phyloP scores from a whole-genome alignment of 2,329 filamentous ascomycete species.

The Beauveria rudraprayagi region DNA sequence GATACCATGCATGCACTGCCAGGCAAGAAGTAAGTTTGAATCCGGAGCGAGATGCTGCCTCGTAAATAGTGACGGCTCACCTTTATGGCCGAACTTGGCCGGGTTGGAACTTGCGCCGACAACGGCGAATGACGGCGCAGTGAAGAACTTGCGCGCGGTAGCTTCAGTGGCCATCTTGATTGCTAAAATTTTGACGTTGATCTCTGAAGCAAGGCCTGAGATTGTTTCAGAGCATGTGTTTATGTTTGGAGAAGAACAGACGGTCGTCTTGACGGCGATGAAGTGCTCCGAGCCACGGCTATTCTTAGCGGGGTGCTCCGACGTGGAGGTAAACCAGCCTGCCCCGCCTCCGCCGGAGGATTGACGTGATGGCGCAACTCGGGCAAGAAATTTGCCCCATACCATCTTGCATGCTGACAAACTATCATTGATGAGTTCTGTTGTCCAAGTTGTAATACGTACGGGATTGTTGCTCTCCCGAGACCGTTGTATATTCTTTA shows the following conservation, averaged over 20 bases:
- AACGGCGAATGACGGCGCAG: constrained; percentile 72
- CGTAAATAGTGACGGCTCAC: constrained; percentile 35
- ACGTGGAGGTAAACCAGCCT: neutral
- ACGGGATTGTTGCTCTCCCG: no score
- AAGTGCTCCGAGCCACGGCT: neutral
- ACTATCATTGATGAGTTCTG: no score
- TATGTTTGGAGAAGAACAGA: neutral
- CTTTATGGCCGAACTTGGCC: constrained; percentile 81
- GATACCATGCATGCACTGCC: constrained; percentile 85
- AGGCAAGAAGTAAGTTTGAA: neutral
- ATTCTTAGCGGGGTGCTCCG: constrained; percentile 5
- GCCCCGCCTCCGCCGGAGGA: constrained; percentile 3
- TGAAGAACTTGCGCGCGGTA: constrained; percentile 71
- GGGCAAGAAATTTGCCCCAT: neutral
- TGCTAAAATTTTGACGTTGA: neutral
- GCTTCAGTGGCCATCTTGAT: constrained; percentile 55
- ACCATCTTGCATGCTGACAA: neutral
- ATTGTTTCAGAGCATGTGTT: neutral
- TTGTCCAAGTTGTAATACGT: no score
- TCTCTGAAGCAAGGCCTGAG: neutral
- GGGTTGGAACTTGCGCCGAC: constrained; percentile 82
- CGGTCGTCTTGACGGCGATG: neutral
- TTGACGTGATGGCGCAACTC: constrained; percentile 1
- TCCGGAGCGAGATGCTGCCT: neutral
- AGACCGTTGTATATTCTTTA: neutral